Conservation (phyloP, 2,329 filamentous ascomycete genomes). For the Thelonectria discophora region DNA sequence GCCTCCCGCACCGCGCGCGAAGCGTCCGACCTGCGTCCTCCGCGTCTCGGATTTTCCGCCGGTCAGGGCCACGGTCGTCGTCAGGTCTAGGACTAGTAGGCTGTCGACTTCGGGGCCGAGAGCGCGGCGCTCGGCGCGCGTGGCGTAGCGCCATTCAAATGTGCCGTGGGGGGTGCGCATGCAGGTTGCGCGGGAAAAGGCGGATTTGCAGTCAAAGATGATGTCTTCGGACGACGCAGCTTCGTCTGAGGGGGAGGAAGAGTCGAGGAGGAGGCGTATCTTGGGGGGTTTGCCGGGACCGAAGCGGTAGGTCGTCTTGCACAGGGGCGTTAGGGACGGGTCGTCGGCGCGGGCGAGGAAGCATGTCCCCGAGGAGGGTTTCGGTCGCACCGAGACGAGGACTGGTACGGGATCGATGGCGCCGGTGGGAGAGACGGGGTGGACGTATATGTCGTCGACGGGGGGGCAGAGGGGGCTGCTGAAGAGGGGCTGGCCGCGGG, state of each 20-base stretch:
- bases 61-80: constrained; percentile 46
- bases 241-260: neutral
- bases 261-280: constrained; percentile 45
- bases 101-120: constrained; percentile 48
- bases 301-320: constrained; percentile 64
- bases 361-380: constrained; percentile 57
- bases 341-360: constrained; percentile 57
- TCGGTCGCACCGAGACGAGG: constrained; percentile 62
- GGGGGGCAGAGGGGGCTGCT: constrained; percentile 52
- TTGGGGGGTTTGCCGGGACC: constrained; percentile 62
- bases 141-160: constrained; percentile 66
- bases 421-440: constrained; percentile 51
- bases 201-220: constrained; percentile 46
- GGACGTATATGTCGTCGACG: constrained; percentile 54
- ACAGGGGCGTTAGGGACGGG: constrained; percentile 49
- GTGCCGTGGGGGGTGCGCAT: constrained; percentile 59
- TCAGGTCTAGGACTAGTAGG: constrained; percentile 61
- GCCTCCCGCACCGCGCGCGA: constrained; percentile 52
- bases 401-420: constrained; percentile 46
- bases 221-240: constrained; percentile 37
- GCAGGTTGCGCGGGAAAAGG: constrained; percentile 56
- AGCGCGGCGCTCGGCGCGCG: constrained; percentile 55
- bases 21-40: constrained; percentile 50
- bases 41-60: constrained; percentile 44
- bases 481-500: constrained; percentile 53